Evolutionary conservation across 2,329 filamentous ascomycete genomes (phyloP).

Genomic region (Colletotrichum paranaense): DNA sequence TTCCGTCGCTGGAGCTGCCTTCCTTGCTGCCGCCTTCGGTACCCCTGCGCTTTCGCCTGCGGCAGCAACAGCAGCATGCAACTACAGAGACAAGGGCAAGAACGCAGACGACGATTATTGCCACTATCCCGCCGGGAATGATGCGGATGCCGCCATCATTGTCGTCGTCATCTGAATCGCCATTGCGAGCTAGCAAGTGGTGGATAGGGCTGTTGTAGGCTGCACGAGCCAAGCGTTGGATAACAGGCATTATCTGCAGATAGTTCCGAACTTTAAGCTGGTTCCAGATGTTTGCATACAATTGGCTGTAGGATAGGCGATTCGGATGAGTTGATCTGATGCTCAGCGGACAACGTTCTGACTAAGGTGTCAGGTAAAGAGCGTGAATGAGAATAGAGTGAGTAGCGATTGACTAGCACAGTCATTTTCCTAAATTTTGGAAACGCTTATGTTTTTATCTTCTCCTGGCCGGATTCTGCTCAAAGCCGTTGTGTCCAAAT

Average conservation of each 20-base stretch:
- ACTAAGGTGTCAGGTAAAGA: neutral
- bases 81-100: neutral
- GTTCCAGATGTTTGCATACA: neutral
- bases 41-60: conserved; percentile 8
- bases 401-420: neutral
- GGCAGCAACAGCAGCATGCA: conserved; percentile 20
- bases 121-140: neutral
- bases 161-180: conserved; percentile 4
- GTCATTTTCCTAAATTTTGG: neutral
- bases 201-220: neutral
- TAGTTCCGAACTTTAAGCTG: neutral
- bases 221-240: neutral
- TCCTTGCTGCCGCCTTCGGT: neutral
- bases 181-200: neutral
- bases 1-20: neutral
- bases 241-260: neutral
- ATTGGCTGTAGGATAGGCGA: neutral
- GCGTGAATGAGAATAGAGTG: neutral
- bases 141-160: neutral
- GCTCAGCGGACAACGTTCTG: neutral
- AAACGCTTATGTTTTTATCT: neutral
- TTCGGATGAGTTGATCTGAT: neutral
- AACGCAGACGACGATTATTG: conserved; percentile 17
- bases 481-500: neutral
- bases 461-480: neutral